Evolutionary conservation across 73 alveolate genomes (phyloP), one percentile per base, ranked within the genome.

Genomic region (Tetrahymena malaccensis): DNA sequence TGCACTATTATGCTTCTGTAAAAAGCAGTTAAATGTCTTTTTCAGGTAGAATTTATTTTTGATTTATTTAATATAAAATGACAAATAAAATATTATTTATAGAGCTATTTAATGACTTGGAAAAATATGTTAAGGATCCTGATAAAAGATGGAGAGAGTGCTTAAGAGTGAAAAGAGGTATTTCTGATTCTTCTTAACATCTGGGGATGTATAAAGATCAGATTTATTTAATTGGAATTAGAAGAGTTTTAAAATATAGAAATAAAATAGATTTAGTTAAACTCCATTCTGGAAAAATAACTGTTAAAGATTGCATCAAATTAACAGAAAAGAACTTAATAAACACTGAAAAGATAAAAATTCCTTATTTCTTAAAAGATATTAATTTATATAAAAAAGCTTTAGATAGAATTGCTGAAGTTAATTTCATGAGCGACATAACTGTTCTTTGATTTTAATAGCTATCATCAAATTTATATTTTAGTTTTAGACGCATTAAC

Each of bases 161-260:
- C 22, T 84, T 97, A 25, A 96, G 99, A 94, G 98, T 98, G 16
- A 98, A 98, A 93, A 94, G 99, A 93, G 99, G 99, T 35, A 55
- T 97, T 34, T 94, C 97, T 50, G 99, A 98, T 95, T 97, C 99
- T 3, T 56, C 97, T 83, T 84, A 97, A 93, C 98, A 97, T 38
- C 98, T 98, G 9, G 99, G 99, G 16, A 93, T 97, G 85, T 97
- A 98, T 50, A 98, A 98, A 95, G 99, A 98, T 95, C 94, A 98
- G 70, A 98, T 97, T 10, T 98, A 98, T 89, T 94, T 98, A 34
- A 97, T 96, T 43, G 99, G 99, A 25, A 99, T 99, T 6, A 96
- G 97, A 6, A 97, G 97, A 95, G 94, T 98, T 35, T 95, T 98
- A 4, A 96, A 95, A 55, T 83, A 95, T 43, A 94, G 98, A 83